Evolutionary conservation across 345 rosid species (phyloP), one percentile per base, ranked within the genome.

Genomic region (Cardamine resedifolia): DNA sequence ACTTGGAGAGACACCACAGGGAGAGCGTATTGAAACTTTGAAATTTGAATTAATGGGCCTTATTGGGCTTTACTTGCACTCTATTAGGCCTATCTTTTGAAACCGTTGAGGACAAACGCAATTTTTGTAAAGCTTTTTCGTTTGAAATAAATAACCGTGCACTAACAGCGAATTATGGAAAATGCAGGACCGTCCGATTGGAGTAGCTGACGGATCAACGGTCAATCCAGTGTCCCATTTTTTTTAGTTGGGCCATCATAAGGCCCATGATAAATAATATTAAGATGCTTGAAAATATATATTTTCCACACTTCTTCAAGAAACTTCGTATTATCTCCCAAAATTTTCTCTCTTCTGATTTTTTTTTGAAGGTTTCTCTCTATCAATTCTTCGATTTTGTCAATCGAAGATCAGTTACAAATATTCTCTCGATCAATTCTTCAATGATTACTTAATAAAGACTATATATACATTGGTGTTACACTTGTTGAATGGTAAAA

Each of bases 11-110:
- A 57, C 3, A 19, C 39, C 2, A 56, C 23, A 36, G 44, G 45
- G n/a, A n/a, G 43, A 57, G 73, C 60, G 70, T 56, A 0, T 68
- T 79, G 57, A 34, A 72, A 38, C 27, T 66, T 58, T 66, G 77
- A 64, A 72, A 3, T 52, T 72, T 5, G 26, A 67, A 66, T 5
- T 41, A 31, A 30, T 60, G 39, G 63, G 64, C 57, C 16, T 52
- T 49, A 0, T 2, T 74, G 72, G 66, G 71, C 71, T 3, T n/a
- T 4, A 15, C 20, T 21, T 38, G 2, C 38, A 38, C n/a, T 10
- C 44, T 18, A 57, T 0, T 57, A 57, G n/a, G 6, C 28, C n/a
- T 21, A 10, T 44, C 10, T 0, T 33, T 33, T 33, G 4, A 11
- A 11, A 36, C 4, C 14, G 39, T 34, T 34, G 39, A 2, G 12